Base-by-base conservation (phyloP, 331 rosid genomes). In the Erythrophleum ivorense region DNA sequence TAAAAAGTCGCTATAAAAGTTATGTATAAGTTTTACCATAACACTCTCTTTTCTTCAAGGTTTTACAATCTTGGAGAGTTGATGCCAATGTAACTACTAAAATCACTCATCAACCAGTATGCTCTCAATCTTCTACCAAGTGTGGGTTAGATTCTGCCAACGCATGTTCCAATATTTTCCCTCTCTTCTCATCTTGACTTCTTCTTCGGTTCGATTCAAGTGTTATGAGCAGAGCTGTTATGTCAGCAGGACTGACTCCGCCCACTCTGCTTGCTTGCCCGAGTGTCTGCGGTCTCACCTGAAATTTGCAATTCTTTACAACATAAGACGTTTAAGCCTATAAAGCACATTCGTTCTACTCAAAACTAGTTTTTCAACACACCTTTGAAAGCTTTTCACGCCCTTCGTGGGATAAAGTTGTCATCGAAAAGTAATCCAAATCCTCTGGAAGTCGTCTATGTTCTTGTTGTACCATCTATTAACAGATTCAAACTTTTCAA, bases 201-300 rank as follows among this genome's bases (percentile, higher is more conserved):
- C 73, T 91, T 77, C 97, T 94, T 65, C 91, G 53, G 57, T 84
- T 88, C 80, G 93, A 49, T 82, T 94, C 98, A 3, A 94, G 93
- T 87, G 87, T 89, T 78, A 92, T 90, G 70, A 92, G 93, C 58
- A 94, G 94, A 76, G 97, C 94, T 16, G 97, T 94, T 59, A 92
- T 87, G 82, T 94, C 98, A 13, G 97, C 97, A 46, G 98, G 97
- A 88, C 91, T 94, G 83, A 94, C 98, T 80, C 98, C 98, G 36
- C 98, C 98, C 4, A 94, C 97, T 86, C 97, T 85, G 89, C 92
- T 88, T 76, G 98, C 98, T 83, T 94, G 97, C 63, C 98, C 98
- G 65, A 94, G 84, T 78, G 97, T 94, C 78, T 91, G 96, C 31
- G 98, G 98, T 85, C 94, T 89, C 68, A 94, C 97, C 98, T 94